A percentile compares a stretch with the other conserved stretches of the same genome.
Conservation (phyloP, 352 stramenopile genomes). For the Phytopythium chamaehyphon region DNA sequence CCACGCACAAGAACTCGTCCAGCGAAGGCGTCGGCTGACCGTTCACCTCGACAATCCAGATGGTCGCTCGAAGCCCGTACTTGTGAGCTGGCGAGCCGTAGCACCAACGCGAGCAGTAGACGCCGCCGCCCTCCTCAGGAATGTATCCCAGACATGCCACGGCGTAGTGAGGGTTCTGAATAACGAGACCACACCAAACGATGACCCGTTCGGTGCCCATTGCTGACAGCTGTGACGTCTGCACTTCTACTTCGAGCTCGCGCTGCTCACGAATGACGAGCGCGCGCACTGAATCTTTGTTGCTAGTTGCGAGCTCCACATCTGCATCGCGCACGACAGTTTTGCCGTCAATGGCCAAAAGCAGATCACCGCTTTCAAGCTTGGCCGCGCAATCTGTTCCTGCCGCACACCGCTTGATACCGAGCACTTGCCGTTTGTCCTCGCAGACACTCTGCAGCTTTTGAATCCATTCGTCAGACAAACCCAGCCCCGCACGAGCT, state of each 20-base stretch:
- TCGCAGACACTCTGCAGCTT: conserved; percentile 73
- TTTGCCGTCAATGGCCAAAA: conserved; percentile 78
- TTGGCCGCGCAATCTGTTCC: conserved; percentile 59
- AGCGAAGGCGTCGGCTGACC: conserved; percentile 71
- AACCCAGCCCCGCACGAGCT: conserved; percentile 72
- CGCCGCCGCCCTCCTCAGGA: conserved; percentile 74
- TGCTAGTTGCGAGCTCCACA: conserved; percentile 56
- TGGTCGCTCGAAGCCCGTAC: conserved; percentile 86
- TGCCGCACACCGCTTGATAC: conserved; percentile 74
- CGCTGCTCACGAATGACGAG: conserved; percentile 76
- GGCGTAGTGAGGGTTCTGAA: conserved; percentile 88
- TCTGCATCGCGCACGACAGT: conserved; percentile 76
- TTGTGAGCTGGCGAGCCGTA: conserved; percentile 90
- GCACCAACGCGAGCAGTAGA: conserved; percentile 90
- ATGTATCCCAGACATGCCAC: conserved; percentile 84
- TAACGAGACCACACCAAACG: conserved; percentile 88
- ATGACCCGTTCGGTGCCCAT: conserved; percentile 88
- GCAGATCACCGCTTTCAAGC: conserved; percentile 76
- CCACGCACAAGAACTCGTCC: conserved; percentile 83
- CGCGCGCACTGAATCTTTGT: conserved; percentile 50
- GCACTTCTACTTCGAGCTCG: conserved; percentile 56
- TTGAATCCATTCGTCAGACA: conserved; percentile 84
- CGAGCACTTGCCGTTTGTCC: conserved; percentile 86
- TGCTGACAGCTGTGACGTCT: conserved; percentile 56
- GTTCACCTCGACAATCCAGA: conserved; percentile 92